These are phyloP conservation scores for Rhodotorula graminis DNA, from an alignment of 768 basidiomycete genomes.

Conservation along the genomic window DNA sequence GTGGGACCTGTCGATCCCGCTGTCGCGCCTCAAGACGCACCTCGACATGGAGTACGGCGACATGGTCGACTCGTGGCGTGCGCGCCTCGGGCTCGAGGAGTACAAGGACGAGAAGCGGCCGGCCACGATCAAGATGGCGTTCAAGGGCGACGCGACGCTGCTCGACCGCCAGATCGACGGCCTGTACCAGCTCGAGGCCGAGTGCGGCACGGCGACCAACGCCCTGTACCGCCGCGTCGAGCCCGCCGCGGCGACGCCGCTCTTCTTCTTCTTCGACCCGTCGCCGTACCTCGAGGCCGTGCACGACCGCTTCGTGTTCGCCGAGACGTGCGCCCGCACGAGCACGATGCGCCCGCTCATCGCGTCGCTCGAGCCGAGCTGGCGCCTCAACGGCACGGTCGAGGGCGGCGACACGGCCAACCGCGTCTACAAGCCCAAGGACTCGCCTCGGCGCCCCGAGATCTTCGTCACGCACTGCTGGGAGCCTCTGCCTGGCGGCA, in stretches of 20 bases:
- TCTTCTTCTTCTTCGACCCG: slow-evolving; percentile 74
- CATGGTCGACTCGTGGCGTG: slow-evolving; percentile 70
- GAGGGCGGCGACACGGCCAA: neutral
- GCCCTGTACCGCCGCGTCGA: slow-evolving; percentile 67
- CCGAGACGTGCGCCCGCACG: slow-evolving; percentile 67
- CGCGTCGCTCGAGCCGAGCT: slow-evolving; percentile 65
- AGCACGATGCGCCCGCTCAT: slow-evolving; percentile 75
- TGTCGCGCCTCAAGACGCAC: slow-evolving; percentile 39
- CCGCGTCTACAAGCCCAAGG: slow-evolving; percentile 42
- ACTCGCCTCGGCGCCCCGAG: slow-evolving; percentile 43
- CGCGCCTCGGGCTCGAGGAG: slow-evolving; percentile 65
- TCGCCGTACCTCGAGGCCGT: slow-evolving; percentile 67
- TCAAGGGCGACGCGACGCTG: slow-evolving; percentile 45
- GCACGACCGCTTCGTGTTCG: slow-evolving; percentile 80
- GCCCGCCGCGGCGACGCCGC: slow-evolving; percentile 49
- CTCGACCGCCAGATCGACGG: slow-evolving; percentile 81
- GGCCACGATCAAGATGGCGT: slow-evolving; percentile 59
- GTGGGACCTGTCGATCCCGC: slow-evolving; percentile 61
- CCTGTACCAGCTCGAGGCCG: slow-evolving; percentile 68
- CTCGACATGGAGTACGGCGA: slow-evolving; percentile 20
- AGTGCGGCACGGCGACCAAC: slow-evolving; percentile 81
- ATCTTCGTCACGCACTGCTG: slow-evolving; percentile 52
- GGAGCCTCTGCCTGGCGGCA: slow-evolving; percentile 29
- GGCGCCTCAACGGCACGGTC: slow-evolving; percentile 55
- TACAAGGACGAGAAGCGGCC: slow-evolving; percentile 64